Percentiles rank a stretch among this genome's conserved stretches.
Evolutionary conservation across 164 flowering plant genomes (phyloP).

Genomic region (Warburgia ugandensis): DNA sequence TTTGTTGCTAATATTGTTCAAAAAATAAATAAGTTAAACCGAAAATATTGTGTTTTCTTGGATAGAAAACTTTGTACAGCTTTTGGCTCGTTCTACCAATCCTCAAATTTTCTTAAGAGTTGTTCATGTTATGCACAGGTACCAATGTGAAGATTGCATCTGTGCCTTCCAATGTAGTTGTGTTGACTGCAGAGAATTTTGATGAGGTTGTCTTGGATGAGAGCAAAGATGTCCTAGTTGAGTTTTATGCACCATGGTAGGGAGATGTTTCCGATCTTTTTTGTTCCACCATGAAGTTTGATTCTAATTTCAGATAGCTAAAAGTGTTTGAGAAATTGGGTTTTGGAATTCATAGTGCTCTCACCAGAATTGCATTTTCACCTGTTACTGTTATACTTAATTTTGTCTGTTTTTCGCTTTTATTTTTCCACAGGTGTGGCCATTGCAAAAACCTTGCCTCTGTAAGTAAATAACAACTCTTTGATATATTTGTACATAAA

Average conservation of each 20-base stretch:
- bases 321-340: no score
- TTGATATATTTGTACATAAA: background rate
- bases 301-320: no score
- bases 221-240: conserved; percentile 86
- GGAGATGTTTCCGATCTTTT: background rate
- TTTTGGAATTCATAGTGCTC: no score
- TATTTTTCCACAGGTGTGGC: conserved; percentile 64
- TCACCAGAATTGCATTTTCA: no score
- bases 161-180: conserved; percentile 70
- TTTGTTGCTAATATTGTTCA: no score
- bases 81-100: no score
- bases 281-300: background rate
- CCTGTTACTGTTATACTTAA: no score
- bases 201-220: conserved; percentile 70
- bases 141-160: conserved; percentile 82
- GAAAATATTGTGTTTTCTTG: no score
- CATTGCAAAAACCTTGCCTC: conserved; percentile 97
- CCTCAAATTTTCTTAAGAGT: no score
- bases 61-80: no score
- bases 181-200: conserved; percentile 65
- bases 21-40: no score
- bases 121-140: no score
- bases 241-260: conserved; percentile 98
- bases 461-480: conserved; percentile 45
- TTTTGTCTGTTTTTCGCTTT: background rate